phyloP scores from a whole-genome alignment of 2,329 filamentous ascomycete genomes.

The Xylariaceae sp. region DNA sequence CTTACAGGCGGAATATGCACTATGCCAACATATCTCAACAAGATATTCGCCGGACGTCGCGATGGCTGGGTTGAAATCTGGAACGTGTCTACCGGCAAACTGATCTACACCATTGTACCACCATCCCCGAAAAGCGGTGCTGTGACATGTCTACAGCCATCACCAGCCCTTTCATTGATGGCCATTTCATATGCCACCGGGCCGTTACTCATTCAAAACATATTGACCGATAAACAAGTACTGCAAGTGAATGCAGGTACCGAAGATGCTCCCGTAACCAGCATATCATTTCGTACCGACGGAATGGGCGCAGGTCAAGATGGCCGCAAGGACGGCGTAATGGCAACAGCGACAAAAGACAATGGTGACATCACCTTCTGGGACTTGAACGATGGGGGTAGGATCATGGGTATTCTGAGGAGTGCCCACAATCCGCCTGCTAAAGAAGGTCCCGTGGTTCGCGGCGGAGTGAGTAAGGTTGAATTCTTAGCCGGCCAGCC shows the following conservation, averaged over 20 bases:
- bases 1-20: slow-evolving; percentile 77
- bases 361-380: slow-evolving; percentile 92
- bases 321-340: slow-evolving; percentile 79
- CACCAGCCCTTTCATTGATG: slow-evolving; percentile 77
- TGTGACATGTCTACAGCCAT: slow-evolving; percentile 83
- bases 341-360: slow-evolving; percentile 79
- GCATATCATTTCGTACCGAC: slow-evolving; percentile 87
- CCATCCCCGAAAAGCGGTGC: slow-evolving; percentile 67
- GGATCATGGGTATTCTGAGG: slow-evolving; percentile 79
- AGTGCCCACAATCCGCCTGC: slow-evolving; percentile 81
- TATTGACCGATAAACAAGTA: slow-evolving; percentile 70
- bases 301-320: slow-evolving; percentile 84
- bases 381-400: slow-evolving; percentile 87
- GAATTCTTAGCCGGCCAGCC: slow-evolving; percentile 89
- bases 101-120: slow-evolving; percentile 85
- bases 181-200: slow-evolving; percentile 85
- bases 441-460: slow-evolving; percentile 47
- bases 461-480: slow-evolving; percentile 77
- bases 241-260: slow-evolving; percentile 65
- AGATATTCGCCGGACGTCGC: slow-evolving; percentile 81
- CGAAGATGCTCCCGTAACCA: slow-evolving; percentile 64
- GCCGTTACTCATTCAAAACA: slow-evolving; percentile 73
- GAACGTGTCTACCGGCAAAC: slow-evolving; percentile 89
- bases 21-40: slow-evolving; percentile 95
- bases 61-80: slow-evolving; percentile 95